These are phyloP conservation scores for Lentinula detonsa DNA, from an alignment of 768 basidiomycete species.

Conservation along the genomic window DNA sequence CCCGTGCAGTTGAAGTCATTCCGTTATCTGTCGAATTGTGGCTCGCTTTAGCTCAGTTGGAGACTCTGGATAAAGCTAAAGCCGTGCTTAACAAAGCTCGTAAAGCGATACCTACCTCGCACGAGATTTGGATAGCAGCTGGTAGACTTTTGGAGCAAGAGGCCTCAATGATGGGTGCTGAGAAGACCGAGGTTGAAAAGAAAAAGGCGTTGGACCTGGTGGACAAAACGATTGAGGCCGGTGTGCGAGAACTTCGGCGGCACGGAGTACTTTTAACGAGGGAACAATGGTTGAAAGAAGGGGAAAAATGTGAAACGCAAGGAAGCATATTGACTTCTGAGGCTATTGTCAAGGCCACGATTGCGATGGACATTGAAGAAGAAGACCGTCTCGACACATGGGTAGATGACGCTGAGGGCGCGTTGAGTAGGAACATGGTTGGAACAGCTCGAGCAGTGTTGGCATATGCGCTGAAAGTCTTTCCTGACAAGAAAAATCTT, in stretches of 20 bases:
- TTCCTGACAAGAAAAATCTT: slow-evolving; percentile 76
- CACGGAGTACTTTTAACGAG: slow-evolving; percentile 83
- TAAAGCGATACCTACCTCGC: slow-evolving; percentile 88
- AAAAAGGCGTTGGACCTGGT: slow-evolving; percentile 67
- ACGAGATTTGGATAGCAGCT: slow-evolving; percentile 99
- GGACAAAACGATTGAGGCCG: slow-evolving; percentile 85
- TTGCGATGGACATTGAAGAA: slow-evolving; percentile 92
- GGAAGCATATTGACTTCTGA: slow-evolving; percentile 84
- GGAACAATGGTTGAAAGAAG: slow-evolving; percentile 96
- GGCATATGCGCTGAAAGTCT: slow-evolving; percentile 87
- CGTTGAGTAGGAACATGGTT: slow-evolving; percentile 65
- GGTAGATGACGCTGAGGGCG: slow-evolving; percentile 86
- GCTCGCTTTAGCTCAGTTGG: slow-evolving; percentile 96
- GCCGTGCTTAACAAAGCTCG: slow-evolving; percentile 95
- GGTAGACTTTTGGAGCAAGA: slow-evolving; percentile 90
- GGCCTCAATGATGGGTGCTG: slow-evolving; percentile 26
- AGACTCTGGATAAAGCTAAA: slow-evolving; percentile 87
- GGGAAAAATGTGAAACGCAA: slow-evolving; percentile 84
- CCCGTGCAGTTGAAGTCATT: slow-evolving; percentile 95
- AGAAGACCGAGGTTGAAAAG: slow-evolving; percentile 39
- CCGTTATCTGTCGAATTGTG: slow-evolving; percentile 95
- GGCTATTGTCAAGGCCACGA: slow-evolving; percentile 91
- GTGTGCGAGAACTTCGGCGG: slow-evolving; percentile 69
- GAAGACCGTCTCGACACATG: slow-evolving; percentile 89
- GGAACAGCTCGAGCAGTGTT: slow-evolving; percentile 84